These are phyloP conservation scores for Rhodofomes roseus DNA, from an alignment of 1,284 basidiomycete genomes.

Conservation along the genomic window DNA sequence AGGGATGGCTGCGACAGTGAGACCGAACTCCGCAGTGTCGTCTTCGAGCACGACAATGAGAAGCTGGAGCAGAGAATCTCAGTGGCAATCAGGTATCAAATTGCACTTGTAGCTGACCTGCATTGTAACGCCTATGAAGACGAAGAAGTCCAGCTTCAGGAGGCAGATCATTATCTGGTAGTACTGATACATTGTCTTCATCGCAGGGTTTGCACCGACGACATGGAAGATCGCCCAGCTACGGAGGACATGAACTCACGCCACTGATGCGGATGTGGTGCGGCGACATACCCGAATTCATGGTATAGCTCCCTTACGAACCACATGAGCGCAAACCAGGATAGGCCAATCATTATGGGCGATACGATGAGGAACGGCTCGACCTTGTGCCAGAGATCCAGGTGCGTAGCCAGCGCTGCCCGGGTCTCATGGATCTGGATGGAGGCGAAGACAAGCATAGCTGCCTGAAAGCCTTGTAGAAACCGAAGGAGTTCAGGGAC, in stretches of 20 bases:
- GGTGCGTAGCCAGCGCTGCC: conserved; percentile 47
- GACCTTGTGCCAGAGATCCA: conserved; percentile 39
- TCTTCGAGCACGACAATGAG: conserved; percentile 52
- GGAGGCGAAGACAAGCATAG: conserved; percentile 66
- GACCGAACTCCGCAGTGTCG: conserved; percentile 69
- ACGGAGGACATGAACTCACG: not conserved
- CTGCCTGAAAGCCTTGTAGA: conserved; percentile 63
- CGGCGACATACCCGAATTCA: conserved; percentile 40
- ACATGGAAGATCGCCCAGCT: conserved; percentile 86
- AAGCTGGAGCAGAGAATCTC: conserved; percentile 10
- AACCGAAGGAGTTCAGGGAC: not conserved
- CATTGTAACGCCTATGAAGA: conserved; percentile 81
- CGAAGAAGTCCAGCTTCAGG: conserved; percentile 86
- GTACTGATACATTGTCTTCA: conserved; percentile 83
- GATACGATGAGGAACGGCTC: conserved; percentile 39
- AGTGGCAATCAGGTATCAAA: not conserved
- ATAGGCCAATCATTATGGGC: conserved; percentile 35
- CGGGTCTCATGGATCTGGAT: conserved; percentile 73
- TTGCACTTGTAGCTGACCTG: conserved; percentile 45
- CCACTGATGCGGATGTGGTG: not conserved
- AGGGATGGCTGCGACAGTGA: conserved; percentile 79
- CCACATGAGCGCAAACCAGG: conserved; percentile 36
- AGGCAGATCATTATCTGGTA: conserved; percentile 84
- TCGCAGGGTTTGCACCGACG: conserved; percentile 74
- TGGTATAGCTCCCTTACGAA: conserved; percentile 38